Base-by-base conservation (phyloP, 352 stramenopile genomes). In the Pythium pectinolyticum region DNA sequence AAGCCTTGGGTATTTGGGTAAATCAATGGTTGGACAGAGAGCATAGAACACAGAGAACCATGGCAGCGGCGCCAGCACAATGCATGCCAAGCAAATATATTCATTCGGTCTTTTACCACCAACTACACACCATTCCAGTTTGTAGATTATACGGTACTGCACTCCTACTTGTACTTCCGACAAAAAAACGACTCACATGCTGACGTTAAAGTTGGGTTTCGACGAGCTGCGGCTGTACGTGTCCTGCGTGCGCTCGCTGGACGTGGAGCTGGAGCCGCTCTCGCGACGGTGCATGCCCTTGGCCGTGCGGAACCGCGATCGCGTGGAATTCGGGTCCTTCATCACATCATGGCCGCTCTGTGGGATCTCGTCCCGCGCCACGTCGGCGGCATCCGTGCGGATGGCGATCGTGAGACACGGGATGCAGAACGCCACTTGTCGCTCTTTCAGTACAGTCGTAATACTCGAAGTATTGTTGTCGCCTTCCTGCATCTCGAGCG, bases 201-300 rank as follows among this genome's bases (percentile, higher is more conserved):
- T 57, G 27, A 56, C 11, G 30, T 53, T 56, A 37, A 69, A 32
- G 30, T 46, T 47, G n/a, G 62, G 62, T 24, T 40, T 58, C 14
- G 55, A 69, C 48, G 62, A 69, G 27, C 30, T 59, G 41, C 32
- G 55, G 40, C 47, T 61, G 28, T 56, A 55, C 49, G 62, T 69
- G 62, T 69, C 62, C 40, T 64, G 62, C 27, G 62, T 64, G 46
- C 49, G 62, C 62, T 69, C 62, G 34, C 62, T 69, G 27, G 62
- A 69, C 20, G 62, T 69, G 24, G 62, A 69, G 41, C 62, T 69
- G 14, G 60, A 67, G 7, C 40, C 43, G 28, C 51, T 61, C 34
- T 48, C 22, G 6, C 52, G 39, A 8, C 43, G 20, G 47, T 49
- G 27, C 37, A 27, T 30, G 35, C 25, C 47, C 12, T 9, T 30